Percentiles rank a stretch among this genome's conserved stretches.
phyloP scores from a whole-genome alignment of 2,329 filamentous ascomycete genomes.

The Penicillium sumatraense region DNA sequence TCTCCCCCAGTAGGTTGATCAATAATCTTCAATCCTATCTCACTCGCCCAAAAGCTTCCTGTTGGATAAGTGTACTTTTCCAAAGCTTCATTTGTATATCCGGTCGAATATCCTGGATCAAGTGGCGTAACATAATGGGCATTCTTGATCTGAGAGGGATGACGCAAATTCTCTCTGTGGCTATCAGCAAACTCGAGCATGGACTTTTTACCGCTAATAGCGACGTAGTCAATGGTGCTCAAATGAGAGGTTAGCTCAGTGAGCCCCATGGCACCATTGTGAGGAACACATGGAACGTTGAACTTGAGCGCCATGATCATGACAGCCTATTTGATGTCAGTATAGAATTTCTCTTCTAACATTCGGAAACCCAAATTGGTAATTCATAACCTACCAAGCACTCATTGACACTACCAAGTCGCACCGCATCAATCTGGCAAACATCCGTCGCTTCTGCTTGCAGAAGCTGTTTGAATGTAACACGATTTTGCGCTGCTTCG shows the following conservation, averaged over 20 bases:
- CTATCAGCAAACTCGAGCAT: not conserved
- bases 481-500: not conserved
- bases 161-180: not conserved
- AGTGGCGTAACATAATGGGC: not conserved
- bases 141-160: not conserved
- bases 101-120: not conserved
- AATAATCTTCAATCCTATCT: not conserved
- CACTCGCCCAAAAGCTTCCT: not conserved
- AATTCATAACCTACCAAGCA: not conserved
- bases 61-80: not conserved
- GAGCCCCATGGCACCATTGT: not conserved
- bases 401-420: not conserved
- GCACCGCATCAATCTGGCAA: not conserved
- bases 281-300: not conserved
- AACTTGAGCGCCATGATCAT: not conserved
- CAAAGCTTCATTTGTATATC: not conserved
- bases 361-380: no score
- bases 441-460: not conserved
- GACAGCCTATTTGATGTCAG: not conserved
- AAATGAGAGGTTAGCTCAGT: not conserved
- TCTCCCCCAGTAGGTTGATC: not conserved
- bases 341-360: not conserved
- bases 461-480: not conserved
- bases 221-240: not conserved
- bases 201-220: not conserved